These are phyloP conservation scores for Stellera chamaejasme DNA, from an alignment of 345 rosid genomes.

Conservation along the genomic window DNA sequence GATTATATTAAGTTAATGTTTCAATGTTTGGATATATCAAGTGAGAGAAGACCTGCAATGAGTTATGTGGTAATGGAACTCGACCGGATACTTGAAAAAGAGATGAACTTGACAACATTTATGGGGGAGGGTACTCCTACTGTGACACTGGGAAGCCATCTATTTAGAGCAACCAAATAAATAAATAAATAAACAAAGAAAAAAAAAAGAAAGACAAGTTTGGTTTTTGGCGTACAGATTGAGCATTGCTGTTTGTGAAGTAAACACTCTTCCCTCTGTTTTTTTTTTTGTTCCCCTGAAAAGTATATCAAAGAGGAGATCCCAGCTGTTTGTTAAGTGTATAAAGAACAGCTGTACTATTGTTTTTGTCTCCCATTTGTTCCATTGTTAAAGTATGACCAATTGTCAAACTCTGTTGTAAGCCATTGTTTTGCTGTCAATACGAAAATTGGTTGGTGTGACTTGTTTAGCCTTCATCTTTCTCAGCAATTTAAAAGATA, in stretches of 20 bases:
- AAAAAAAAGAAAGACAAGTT: constrained; percentile 1
- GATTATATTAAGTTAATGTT: constrained; percentile 48
- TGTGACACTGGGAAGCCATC: constrained; percentile 82
- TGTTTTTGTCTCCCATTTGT: constrained; percentile 19
- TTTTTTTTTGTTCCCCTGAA: constrained; percentile 9
- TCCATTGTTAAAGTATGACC: constrained; percentile 27
- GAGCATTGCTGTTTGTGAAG: constrained; percentile 28
- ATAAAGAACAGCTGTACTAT: constrained; percentile 56
- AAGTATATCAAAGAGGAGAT: constrained; percentile 22
- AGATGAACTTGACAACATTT: constrained; percentile 68
- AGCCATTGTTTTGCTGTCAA: constrained; percentile 38
- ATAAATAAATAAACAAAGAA: too few species aligned
- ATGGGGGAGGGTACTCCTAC: constrained; percentile 83
- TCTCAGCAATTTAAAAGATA: constrained; percentile 1
- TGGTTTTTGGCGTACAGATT: constrained; percentile 5
- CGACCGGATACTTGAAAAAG: constrained; percentile 67
- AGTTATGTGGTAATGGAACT: constrained; percentile 66
- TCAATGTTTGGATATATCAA: constrained; percentile 56
- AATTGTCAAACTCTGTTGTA: constrained; percentile 36
- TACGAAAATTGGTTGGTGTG: constrained; percentile 27
- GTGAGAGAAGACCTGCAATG: constrained; percentile 78
- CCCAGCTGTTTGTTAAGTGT: constrained; percentile 79
- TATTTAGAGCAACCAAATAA: constrained; percentile 18
- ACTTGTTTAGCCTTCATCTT: background rate
- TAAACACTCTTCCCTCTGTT: constrained; percentile 8